phyloP scores from a whole-genome alignment of 2,329 filamentous ascomycete species.

The Periconia macrospinosa region DNA sequence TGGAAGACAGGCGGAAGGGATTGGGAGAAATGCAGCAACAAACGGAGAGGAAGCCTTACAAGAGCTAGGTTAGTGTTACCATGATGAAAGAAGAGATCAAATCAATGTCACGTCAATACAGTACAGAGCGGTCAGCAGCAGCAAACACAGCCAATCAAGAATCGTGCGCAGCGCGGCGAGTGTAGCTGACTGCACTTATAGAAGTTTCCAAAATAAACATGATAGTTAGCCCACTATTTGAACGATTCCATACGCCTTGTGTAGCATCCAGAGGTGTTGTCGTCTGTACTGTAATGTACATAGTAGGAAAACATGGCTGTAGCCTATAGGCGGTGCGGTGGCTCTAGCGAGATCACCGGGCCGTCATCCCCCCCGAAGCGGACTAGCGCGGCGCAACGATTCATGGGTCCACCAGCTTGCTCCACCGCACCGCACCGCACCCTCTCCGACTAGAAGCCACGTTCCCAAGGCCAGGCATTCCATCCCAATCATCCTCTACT shows the following conservation, averaged over 20 bases:
- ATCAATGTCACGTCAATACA: background rate
- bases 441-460: slow-evolving; percentile 4
- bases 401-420: background rate
- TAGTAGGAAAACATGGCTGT: too few species aligned
- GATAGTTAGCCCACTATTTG: too few species aligned
- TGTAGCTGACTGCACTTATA: too few species aligned
- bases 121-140: background rate
- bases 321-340: too few species aligned
- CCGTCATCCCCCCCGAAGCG: background rate
- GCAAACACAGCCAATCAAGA: background rate
- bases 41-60: background rate
- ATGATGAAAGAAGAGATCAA: background rate
- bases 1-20: background rate
- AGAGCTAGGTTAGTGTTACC: background rate
- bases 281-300: too few species aligned
- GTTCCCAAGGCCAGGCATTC: background rate
- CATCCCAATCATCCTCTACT: background rate
- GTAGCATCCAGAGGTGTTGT: background rate
- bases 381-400: background rate
- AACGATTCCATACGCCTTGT: too few species aligned
- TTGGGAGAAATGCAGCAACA: background rate
- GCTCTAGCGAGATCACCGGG: background rate
- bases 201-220: background rate
- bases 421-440: background rate
- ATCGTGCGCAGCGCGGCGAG: too few species aligned